Base-by-base conservation (phyloP, 768 basidiomycete genomes). In the Albatrellus ellisii region DNA sequence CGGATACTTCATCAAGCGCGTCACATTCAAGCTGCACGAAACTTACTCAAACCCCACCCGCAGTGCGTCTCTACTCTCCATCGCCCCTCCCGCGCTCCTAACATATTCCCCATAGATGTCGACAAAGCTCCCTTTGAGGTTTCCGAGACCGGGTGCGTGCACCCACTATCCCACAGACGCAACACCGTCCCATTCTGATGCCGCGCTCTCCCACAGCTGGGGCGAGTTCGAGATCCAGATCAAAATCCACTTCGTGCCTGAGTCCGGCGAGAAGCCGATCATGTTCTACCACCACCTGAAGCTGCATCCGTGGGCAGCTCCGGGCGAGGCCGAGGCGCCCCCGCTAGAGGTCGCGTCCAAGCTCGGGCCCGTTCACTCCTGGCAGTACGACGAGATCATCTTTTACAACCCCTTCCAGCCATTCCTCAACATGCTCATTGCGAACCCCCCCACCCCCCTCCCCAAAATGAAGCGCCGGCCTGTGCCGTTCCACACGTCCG, bases 381-480 rank as follows among this genome's bases (percentile, higher is more conserved):
- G 94, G 92, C 94, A 98, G 54, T 98, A 98, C 62, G 94, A 98
- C 61, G 95, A 99, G 62, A 73, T 98, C 48, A 88, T 98, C 39
- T 98, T 99, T 63, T 74, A 79, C 55, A 94, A 98, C 52, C 95
- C 95, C 1, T 88, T 81, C 48, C 79, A 85, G 45, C 69, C 77
- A 27, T 91, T 98, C 63, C 72, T 95, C 47, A 75, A 77, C 51
- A 68, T 84, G 38, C 72, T 98, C 39, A 81, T 78, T 0, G 62
- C 69, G n/a, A 74, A 92, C 55, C 79, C 87, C 1, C 90, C 92
- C 0, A 91, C 84, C 0, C 77, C 77, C 3, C 64, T 98, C 0
- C 83, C 86, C 1, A 81, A 72, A 50, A 45, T 51, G 21, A 78
- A 68, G 52, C 63, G 66, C 20, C 73, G 66, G 42, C 79, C 79